Evolutionary conservation across 495 filamentous ascomycete genomes (phyloP).

Genomic region (Cercophora newfieldiana): DNA sequence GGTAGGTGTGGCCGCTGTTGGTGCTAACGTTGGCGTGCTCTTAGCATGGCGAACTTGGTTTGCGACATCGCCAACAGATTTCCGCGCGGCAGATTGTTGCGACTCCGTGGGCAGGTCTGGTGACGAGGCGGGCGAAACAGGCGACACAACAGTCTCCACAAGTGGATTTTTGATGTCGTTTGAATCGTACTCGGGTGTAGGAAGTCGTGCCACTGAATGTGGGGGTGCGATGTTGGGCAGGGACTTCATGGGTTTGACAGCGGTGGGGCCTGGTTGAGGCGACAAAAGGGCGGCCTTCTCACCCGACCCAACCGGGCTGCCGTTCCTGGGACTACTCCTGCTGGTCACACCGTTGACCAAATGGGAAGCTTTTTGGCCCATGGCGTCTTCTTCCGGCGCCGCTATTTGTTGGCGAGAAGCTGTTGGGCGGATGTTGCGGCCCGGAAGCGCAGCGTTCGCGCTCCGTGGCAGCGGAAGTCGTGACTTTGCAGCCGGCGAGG

Average conservation of each 20-base stretch:
- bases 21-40: constrained; percentile 19
- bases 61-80: constrained; percentile 12
- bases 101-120: constrained; percentile 24
- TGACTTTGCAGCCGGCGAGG: constrained; percentile 9
- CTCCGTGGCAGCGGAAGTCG: constrained; percentile 23
- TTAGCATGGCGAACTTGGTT: constrained; percentile 18
- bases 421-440: constrained; percentile 35
- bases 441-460: constrained; percentile 30
- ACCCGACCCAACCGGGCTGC: neutral
- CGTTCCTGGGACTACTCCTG: constrained; percentile 14
- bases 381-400: constrained; percentile 20
- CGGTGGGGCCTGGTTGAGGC: constrained; percentile 6
- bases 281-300: neutral
- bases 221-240: constrained; percentile 17
- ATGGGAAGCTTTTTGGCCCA: constrained; percentile 33
- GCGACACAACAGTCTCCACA: constrained; percentile 24
- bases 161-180: constrained; percentile 25
- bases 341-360: constrained; percentile 16
- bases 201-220: constrained; percentile 21
- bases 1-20: constrained; percentile 12
- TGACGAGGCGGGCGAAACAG: constrained; percentile 34
- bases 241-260: constrained; percentile 17
- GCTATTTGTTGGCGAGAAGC: constrained; percentile 22
- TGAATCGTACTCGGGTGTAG: constrained; percentile 29
- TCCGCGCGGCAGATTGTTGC: constrained; percentile 11